Base-by-base conservation (phyloP, 2,329 filamentous ascomycete species). In the Clarireedia homoeocarpa region DNA sequence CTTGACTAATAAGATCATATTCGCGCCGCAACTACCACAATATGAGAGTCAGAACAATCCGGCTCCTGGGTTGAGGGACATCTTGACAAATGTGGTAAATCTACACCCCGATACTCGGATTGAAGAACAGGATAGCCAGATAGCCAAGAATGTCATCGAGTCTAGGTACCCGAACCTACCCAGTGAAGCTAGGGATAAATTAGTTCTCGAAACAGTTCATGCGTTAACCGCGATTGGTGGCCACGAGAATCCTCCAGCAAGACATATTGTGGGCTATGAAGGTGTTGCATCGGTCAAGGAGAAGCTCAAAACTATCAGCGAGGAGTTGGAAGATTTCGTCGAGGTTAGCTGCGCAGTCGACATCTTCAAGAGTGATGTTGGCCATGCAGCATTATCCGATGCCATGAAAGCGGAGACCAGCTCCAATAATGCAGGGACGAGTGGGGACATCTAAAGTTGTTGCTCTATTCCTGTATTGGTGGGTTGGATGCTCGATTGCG, bases 241-340 rank as follows among this genome's bases (percentile, higher is more conserved):
- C 0, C 91, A 96, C 69, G 91, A 96, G 69, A 97, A 97, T 70
- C 94, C 94, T 1, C 94, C 94, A 0, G 89, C 91, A 1, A 79
- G 94, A 34, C 92, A 97, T 69, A 96, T 97, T 65, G 91, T 97
- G 2, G 92, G 94, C 0, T 83, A 87, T 54, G 94, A 97, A 71
- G 92, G 89, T 0, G 87, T 92, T 12, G 79, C 83, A 5, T 88
- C 88, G 42, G 92, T 97, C 40, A 95, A 92, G 70, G 94, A 97
- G 73, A 97, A 97, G 73, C 75, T 99, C 55, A 96, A 95, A 75
- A 96, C 91, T 2, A 89, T 96, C 2, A 95, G 90, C 61, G 91
- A 97, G 70, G 94, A 97, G 74, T 74, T 97, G 56, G 94, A 97
- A 71, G 94, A 97, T 63, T 97, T 97, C 71, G 86, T 96, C 27